These are phyloP conservation scores for Lathyrus aphaca DNA, from an alignment of 306 rosid species.

Conservation along the genomic window DNA sequence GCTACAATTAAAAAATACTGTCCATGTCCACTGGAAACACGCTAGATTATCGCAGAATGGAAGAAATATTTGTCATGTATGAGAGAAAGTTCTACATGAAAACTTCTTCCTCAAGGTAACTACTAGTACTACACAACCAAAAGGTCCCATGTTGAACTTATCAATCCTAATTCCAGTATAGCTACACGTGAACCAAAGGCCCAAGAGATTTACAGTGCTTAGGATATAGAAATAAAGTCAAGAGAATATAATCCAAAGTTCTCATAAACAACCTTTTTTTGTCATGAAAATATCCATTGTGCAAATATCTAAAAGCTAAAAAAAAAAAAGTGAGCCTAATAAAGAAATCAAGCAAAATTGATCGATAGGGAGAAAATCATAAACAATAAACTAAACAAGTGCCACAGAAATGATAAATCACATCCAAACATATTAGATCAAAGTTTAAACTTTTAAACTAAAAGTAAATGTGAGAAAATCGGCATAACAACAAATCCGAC, in stretches of 20 bases:
- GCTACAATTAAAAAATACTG: slow-evolving; percentile 21
- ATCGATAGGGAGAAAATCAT: not conserved
- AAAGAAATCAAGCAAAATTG: slow-evolving; percentile 7
- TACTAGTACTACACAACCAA: slow-evolving; percentile 18
- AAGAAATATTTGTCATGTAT: slow-evolving; percentile 29
- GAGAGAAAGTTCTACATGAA: slow-evolving; percentile 32
- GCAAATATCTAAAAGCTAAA: not conserved
- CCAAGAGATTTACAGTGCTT: slow-evolving; percentile 17
- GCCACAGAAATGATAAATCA: slow-evolving; percentile 22
- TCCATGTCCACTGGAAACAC: slow-evolving; percentile 29
- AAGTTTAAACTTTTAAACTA: not conserved
- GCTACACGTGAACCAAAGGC: slow-evolving; percentile 11
- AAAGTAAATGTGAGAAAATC: slow-evolving; percentile 13
- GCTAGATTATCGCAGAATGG: slow-evolving; percentile 19
- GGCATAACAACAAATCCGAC: slow-evolving; percentile 24
- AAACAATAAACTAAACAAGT: slow-evolving; percentile 27
- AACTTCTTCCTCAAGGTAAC: slow-evolving; percentile 13
- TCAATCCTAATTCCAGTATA: slow-evolving; percentile 23
- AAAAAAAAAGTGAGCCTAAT: slow-evolving; percentile 3
- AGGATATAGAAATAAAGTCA: slow-evolving; percentile 23
- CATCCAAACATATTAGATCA: slow-evolving; percentile 8
- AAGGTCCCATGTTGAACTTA: slow-evolving; percentile 22
- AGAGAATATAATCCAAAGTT: slow-evolving; percentile 14
- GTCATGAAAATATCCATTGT: slow-evolving; percentile 6
- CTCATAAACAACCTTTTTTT: slow-evolving; percentile 16